These are phyloP conservation scores for Plantago rigida DNA, from an alignment of 305 asterid genomes.

Conservation along the genomic window DNA sequence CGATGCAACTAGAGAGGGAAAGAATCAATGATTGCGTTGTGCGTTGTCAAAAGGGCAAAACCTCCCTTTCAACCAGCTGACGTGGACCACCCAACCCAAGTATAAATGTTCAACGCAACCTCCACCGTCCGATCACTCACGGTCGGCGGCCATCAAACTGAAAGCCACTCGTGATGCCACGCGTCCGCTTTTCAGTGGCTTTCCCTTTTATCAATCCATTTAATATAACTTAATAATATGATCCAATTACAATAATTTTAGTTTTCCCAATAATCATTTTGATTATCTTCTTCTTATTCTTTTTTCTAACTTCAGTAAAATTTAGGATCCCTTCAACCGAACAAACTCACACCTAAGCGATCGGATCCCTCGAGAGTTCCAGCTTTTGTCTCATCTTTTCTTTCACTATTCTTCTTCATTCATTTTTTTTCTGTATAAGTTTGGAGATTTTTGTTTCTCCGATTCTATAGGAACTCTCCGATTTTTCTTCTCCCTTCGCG, in stretches of 20 bases:
- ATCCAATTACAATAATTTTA: slow-evolving; percentile 5
- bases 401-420: slow-evolving; percentile 7
- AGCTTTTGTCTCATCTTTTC: slow-evolving; percentile 15
- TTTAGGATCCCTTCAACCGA: slow-evolving; percentile 35
- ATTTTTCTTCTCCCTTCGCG: slow-evolving; percentile 18
- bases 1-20: no score
- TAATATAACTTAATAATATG: slow-evolving; percentile 13
- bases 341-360: slow-evolving; percentile 31
- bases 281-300: neutral
- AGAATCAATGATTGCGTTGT: no score
- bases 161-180: slow-evolving; percentile 24
- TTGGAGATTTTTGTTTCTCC: neutral
- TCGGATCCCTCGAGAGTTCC: slow-evolving; percentile 34
- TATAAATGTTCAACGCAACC: slow-evolving; percentile 16
- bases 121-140: slow-evolving; percentile 36
- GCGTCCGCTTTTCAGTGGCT: slow-evolving; percentile 28
- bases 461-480: neutral
- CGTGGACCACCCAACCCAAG: slow-evolving; percentile 35
- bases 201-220: neutral
- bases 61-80: slow-evolving; percentile 15
- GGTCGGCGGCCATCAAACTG: slow-evolving; percentile 37
- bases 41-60: no score
- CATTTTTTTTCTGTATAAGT: slow-evolving; percentile 13
- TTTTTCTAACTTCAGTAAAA: slow-evolving; percentile 26
- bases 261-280: neutral